Conservation (phyloP, 2,329 filamentous ascomycete species). For the Sclerotinia trifoliorum region DNA sequence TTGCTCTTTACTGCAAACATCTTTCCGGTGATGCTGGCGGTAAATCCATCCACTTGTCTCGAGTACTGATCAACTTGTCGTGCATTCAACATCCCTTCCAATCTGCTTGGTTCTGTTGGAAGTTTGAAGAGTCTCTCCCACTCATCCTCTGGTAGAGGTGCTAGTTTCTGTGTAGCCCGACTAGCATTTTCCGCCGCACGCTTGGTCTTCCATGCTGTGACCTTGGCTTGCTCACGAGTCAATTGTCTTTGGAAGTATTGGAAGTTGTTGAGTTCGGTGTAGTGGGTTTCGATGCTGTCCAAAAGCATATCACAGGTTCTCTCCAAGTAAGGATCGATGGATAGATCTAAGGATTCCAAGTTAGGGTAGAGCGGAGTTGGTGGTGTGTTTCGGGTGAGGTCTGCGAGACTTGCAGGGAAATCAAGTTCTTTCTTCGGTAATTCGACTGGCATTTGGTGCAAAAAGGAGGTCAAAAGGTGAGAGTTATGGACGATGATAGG, state of each 20-base stretch:
- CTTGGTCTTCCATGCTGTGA: conserved; percentile 94
- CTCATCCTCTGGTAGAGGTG: conserved; percentile 89
- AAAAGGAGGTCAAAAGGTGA: conserved; percentile 89
- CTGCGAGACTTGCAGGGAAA: conserved; percentile 75
- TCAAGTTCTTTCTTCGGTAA: conserved; percentile 65
- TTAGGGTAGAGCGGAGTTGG: conserved; percentile 75
- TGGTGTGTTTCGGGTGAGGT: conserved; percentile 66
- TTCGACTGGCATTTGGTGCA: conserved; percentile 81
- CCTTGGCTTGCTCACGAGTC: conserved; percentile 92
- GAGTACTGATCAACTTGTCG: conserved; percentile 98
- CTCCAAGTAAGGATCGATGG: conserved; percentile 95
- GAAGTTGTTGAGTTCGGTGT: conserved; percentile 99
- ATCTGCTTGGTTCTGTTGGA: conserved; percentile 85
- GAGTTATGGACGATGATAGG: conserved; percentile 94
- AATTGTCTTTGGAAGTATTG: conserved; percentile 95
- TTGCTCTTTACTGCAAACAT: conserved; percentile 92
- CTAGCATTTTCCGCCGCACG: conserved; percentile 93
- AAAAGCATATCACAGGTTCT: conserved; percentile 96
- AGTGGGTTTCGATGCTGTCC: conserved; percentile 95
- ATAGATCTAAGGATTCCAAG: conserved; percentile 80
- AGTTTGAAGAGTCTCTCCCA: conserved; percentile 99
- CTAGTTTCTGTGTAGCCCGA: conserved; percentile 81
- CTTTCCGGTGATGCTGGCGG: conserved; percentile 86
- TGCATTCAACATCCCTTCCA: conserved; percentile 55
- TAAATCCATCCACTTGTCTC: conserved; percentile 94